These are phyloP conservation scores for Murraya paniculata DNA, from an alignment of 345 rosid genomes.

Conservation along the genomic window DNA sequence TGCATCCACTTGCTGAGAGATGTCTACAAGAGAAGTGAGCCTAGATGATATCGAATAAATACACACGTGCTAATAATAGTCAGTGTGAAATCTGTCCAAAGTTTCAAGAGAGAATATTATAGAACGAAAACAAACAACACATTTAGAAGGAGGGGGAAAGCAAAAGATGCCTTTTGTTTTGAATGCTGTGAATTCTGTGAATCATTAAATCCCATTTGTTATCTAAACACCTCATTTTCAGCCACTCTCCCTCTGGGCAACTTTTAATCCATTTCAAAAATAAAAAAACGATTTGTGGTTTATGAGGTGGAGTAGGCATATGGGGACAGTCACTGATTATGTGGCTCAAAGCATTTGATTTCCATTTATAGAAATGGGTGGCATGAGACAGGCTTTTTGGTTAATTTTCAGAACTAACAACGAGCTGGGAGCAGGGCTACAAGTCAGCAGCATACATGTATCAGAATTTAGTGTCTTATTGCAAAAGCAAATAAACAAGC, in stretches of 20 bases:
- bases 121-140: no score
- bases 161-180: background rate
- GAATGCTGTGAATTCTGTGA: background rate
- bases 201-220: no score
- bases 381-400: background rate
- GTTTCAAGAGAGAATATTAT: background rate
- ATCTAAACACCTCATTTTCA: no score
- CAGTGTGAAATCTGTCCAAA: background rate
- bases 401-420: background rate
- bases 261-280: no score
- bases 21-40: no score
- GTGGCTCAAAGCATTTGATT: background rate
- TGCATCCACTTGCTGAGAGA: no score
- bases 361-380: constrained; percentile 1
- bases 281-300: no score
- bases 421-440: constrained; percentile 25
- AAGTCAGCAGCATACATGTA: background rate
- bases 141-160: no score
- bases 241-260: no score
- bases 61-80: no score
- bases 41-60: no score
- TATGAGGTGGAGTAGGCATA: background rate
- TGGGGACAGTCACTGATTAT: background rate
- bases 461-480: background rate
- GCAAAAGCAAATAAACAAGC: background rate